phyloP scores from a whole-genome alignment of 2,329 filamentous ascomycete genomes.

The Sporothrix variecibatus region DNA sequence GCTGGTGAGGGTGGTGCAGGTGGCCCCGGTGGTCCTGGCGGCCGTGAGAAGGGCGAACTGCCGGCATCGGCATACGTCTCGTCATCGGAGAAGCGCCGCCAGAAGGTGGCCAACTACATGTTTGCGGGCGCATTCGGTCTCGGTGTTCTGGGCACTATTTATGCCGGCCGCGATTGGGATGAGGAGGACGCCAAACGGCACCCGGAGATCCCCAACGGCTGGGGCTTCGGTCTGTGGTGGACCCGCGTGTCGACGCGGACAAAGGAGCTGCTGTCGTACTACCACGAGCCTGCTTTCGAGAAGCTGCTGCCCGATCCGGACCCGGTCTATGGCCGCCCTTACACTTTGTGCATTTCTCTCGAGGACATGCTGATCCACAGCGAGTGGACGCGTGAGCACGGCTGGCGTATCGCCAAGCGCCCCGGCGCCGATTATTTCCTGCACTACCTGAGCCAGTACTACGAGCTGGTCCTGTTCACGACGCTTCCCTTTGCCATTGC shows the following conservation, averaged over 20 bases:
- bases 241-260: slow-evolving; percentile 75
- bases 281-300: slow-evolving; percentile 91
- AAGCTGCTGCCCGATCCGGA: slow-evolving; percentile 86
- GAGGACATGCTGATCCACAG: slow-evolving; percentile 94
- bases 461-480: slow-evolving; percentile 95
- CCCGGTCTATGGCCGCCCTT: slow-evolving; percentile 78
- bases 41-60: slow-evolving; percentile 64
- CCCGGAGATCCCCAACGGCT: slow-evolving; percentile 75
- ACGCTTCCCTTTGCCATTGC: slow-evolving; percentile 80
- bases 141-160: slow-evolving; percentile 62
- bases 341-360: slow-evolving; percentile 87
- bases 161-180: slow-evolving; percentile 87
- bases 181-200: slow-evolving; percentile 69
- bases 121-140: slow-evolving; percentile 63
- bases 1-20: slow-evolving; percentile 46
- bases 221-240: slow-evolving; percentile 75
- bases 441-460: slow-evolving; percentile 95
- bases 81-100: slow-evolving; percentile 80
- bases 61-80: slow-evolving; percentile 85
- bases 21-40: slow-evolving; percentile 47
- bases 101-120: slow-evolving; percentile 72
- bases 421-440: slow-evolving; percentile 97
- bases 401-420: slow-evolving; percentile 92
- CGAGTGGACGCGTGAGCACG: slow-evolving; percentile 90
- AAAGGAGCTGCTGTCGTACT: slow-evolving; percentile 79